phyloP scores from a whole-genome alignment of 1,139 yeast genomes.

The Yamadazyma buinensis region DNA sequence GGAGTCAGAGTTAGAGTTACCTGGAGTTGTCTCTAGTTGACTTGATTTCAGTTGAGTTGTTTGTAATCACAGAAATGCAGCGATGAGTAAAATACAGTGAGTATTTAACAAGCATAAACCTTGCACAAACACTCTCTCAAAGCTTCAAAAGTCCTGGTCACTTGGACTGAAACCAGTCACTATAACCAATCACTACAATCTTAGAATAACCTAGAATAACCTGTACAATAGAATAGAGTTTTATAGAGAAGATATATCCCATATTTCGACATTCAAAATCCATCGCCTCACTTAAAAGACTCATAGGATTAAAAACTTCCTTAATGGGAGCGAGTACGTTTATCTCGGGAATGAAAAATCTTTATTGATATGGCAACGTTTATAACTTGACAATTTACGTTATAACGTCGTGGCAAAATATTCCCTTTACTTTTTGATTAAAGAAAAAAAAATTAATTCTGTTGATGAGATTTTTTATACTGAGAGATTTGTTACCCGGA shows the following conservation, averaged over 20 bases:
- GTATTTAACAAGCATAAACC: too few relatives aligned
- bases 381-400: conserved; percentile 58
- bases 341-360: conserved; percentile 46
- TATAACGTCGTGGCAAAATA: conserved; percentile 68
- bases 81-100: too few relatives aligned
- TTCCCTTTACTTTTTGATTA: conserved; percentile 63
- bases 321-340: conserved; percentile 37
- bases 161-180: too few relatives aligned
- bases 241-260: conserved; percentile 45
- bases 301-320: conserved; percentile 58
- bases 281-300: conserved; percentile 51
- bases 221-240: background rate
- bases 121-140: too few relatives aligned
- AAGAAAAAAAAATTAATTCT: conserved; percentile 22
- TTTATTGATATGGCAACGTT: conserved; percentile 57
- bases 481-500: conserved; percentile 13
- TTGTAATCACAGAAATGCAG: too few relatives aligned
- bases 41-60: too few relatives aligned
- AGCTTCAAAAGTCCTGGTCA: too few relatives aligned
- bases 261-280: conserved; percentile 58
- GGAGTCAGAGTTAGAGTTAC: too few relatives aligned
- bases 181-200: too few relatives aligned
- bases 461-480: conserved; percentile 2
- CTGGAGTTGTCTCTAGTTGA: too few relatives aligned
- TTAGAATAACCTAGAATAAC: too few relatives aligned